These are phyloP conservation scores for Podospora australis DNA, from an alignment of 495 filamentous ascomycete species.

Conservation along the genomic window DNA sequence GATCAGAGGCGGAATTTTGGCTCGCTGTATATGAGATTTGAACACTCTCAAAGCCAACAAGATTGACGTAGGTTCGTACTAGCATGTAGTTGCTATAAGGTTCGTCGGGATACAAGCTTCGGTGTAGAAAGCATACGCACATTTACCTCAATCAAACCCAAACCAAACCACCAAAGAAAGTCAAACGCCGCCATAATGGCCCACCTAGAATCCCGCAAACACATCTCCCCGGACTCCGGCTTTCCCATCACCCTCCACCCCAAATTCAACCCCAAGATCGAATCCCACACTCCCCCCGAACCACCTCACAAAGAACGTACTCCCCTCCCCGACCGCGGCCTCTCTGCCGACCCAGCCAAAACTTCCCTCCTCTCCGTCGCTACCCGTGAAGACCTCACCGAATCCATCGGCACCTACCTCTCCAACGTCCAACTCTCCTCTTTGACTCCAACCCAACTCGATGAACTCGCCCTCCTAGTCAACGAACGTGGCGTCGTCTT, in stretches of 20 bases:
- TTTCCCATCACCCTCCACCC: constrained; percentile 41
- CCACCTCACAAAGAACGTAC: constrained; percentile 31
- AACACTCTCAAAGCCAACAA: too few species aligned
- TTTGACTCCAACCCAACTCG: constrained; percentile 33
- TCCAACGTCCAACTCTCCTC: constrained; percentile 42
- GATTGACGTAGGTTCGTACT: too few species aligned
- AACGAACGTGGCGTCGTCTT: constrained; percentile 44
- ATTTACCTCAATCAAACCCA: too few species aligned
- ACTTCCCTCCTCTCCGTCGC: constrained; percentile 40
- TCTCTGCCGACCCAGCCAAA: constrained; percentile 47
- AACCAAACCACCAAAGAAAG: too few species aligned
- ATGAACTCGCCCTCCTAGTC: constrained; percentile 42
- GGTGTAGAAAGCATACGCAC: too few species aligned
- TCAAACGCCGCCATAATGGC: constrained; percentile 14
- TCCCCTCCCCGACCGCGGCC: constrained; percentile 43
- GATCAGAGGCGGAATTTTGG: too few species aligned
- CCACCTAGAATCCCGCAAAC: constrained; percentile 29
- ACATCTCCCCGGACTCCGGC: constrained; percentile 33
- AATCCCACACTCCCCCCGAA: constrained; percentile 40
- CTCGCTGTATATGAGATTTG: too few species aligned
- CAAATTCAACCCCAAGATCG: constrained; percentile 56
- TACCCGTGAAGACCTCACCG: constrained; percentile 41
- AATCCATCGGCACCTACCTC: constrained; percentile 45
- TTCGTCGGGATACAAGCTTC: too few species aligned
- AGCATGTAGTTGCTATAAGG: too few species aligned